phyloP scores from a whole-genome alignment of 2,329 filamentous ascomycete genomes.

The Apiospora saccharicola region DNA sequence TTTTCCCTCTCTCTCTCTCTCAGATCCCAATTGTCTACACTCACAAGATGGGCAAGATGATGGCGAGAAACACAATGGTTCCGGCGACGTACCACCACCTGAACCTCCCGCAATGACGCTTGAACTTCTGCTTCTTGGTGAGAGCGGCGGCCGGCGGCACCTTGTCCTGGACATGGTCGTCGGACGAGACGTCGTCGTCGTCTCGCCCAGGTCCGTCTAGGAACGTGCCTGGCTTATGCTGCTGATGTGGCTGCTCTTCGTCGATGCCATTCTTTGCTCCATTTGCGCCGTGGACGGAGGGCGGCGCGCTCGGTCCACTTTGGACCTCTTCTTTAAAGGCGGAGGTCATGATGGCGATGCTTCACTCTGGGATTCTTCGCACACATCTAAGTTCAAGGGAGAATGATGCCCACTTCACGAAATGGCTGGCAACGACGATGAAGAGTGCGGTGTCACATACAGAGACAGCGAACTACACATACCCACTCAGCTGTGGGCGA shows the following conservation, averaged over 20 bases:
- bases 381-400: not conserved
- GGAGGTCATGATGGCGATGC: not conserved
- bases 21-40: slow-evolving; percentile 31
- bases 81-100: slow-evolving; percentile 54
- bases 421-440: not conserved
- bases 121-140: slow-evolving; percentile 48
- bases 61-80: slow-evolving; percentile 50
- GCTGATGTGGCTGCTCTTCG: not conserved
- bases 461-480: not conserved
- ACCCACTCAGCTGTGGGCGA: not conserved
- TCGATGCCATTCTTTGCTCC: not conserved
- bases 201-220: not conserved
- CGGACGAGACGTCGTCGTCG: slow-evolving; percentile 35
- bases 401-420: not conserved
- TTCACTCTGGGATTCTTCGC: not conserved
- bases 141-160: slow-evolving; percentile 32
- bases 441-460: not conserved
- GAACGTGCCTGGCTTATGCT: not conserved
- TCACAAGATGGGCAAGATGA: slow-evolving; percentile 55
- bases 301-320: not conserved
- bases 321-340: slow-evolving; percentile 1
- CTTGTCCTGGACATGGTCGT: slow-evolving; percentile 42
- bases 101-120: slow-evolving; percentile 50
- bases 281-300: not conserved
- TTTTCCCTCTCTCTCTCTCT: not conserved